Percentiles rank a stretch among this genome's conserved stretches.
These are phyloP conservation scores for Kwoniella mangroviensis DNA, from an alignment of 768 basidiomycete genomes.

Conservation along the genomic window DNA sequence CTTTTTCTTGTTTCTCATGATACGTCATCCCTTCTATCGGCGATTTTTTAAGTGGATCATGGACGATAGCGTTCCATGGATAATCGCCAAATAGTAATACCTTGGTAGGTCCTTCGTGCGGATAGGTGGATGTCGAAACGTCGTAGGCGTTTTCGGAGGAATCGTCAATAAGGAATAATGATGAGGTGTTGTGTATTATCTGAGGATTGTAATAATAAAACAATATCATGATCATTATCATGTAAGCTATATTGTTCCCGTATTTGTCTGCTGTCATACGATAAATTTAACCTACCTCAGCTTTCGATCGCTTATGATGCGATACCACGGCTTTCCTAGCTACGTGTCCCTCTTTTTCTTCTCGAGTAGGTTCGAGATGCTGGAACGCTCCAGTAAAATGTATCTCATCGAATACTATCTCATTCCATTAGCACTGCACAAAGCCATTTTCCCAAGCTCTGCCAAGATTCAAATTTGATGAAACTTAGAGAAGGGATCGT, in stretches of 20 bases:
- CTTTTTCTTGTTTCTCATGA: constrained; percentile 40
- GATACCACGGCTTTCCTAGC: constrained; percentile 42
- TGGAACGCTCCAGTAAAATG: constrained; percentile 76
- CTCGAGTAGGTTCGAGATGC: constrained; percentile 46
- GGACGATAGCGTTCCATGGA: constrained; percentile 71
- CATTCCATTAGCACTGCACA: not conserved
- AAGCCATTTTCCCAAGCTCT: too few species aligned
- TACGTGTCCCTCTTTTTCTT: constrained; percentile 60
- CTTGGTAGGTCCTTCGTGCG: constrained; percentile 65
- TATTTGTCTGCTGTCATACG: too few species aligned
- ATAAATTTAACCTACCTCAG: constrained; percentile 62
- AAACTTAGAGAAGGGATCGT: too few species aligned
- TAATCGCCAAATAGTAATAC: constrained; percentile 78
- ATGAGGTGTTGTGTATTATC: constrained; percentile 70
- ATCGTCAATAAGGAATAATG: constrained; percentile 76
- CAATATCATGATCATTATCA: too few species aligned
- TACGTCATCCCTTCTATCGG: constrained; percentile 48
- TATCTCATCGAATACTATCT: constrained; percentile 55
- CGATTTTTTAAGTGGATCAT: constrained; percentile 22
- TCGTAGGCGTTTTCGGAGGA: constrained; percentile 76
- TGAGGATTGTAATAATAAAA: too few species aligned
- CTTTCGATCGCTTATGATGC: constrained; percentile 66
- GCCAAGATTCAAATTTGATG: too few species aligned
- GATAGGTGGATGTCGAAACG: constrained; percentile 62
- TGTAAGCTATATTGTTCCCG: not conserved